Conservation (phyloP, 192 early-diverging fungal genomes). For the Bifiguratus adelaidae region DNA sequence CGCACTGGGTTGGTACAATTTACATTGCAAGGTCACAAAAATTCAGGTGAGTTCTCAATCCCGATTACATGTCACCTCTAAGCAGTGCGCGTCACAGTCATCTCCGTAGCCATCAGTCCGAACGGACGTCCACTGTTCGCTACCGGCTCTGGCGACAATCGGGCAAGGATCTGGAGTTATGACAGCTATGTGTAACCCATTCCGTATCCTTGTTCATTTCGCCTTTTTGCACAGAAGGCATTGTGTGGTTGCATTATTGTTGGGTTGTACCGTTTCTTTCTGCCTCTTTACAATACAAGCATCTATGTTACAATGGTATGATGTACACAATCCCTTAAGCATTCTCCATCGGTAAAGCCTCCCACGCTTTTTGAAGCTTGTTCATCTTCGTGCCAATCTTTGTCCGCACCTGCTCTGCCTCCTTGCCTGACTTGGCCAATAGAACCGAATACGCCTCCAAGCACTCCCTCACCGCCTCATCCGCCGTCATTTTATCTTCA, state of each 20-base stretch:
- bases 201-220: too few relatives aligned
- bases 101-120: slow-evolving; percentile 79
- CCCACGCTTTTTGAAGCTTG: slow-evolving; percentile 9
- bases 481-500: slow-evolving; percentile 6
- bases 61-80: neutral
- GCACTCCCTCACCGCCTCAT: slow-evolving; percentile 9
- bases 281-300: too few relatives aligned
- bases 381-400: slow-evolving; percentile 13
- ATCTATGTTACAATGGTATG: too few relatives aligned
- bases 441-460: slow-evolving; percentile 9
- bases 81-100: slow-evolving; percentile 44
- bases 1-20: slow-evolving; percentile 57
- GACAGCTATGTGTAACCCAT: too few relatives aligned
- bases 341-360: slow-evolving; percentile 7
- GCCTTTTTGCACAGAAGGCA: too few relatives aligned
- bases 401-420: slow-evolving; percentile 7
- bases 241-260: too few relatives aligned
- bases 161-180: slow-evolving; percentile 88
- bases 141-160: slow-evolving; percentile 90
- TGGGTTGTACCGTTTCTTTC: too few relatives aligned
- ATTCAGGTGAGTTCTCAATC: slow-evolving; percentile 56
- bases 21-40: slow-evolving; percentile 93
- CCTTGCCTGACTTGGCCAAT: slow-evolving; percentile 1
- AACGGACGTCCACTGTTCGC: slow-evolving; percentile 76
- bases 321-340: slow-evolving; percentile 6